Percentiles rank a stretch among this genome's conserved stretches.
These are phyloP conservation scores for Populus euphratica DNA, from an alignment of 345 rosid genomes.

Conservation along the genomic window DNA sequence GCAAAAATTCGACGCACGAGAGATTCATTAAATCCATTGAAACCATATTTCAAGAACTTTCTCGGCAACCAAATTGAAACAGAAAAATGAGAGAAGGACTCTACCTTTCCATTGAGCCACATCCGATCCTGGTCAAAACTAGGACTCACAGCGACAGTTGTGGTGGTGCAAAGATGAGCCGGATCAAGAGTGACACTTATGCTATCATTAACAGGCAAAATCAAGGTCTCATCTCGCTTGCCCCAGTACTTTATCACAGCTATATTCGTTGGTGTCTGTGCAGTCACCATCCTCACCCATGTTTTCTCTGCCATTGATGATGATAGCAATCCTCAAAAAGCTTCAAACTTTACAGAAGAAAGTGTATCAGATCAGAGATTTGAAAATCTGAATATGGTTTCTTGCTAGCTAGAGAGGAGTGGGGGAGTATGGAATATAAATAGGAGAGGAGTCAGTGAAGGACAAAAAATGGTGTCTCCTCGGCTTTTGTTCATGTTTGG, in stretches of 20 bases:
- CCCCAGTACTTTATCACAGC: conserved; percentile 99
- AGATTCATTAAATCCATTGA: not conserved
- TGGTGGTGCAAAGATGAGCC: conserved; percentile 80
- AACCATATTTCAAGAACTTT: not conserved
- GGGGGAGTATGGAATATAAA: not conserved
- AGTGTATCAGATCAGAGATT: not conserved
- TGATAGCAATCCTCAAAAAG: not conserved
- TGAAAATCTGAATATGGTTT: not conserved
- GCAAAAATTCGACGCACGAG: not conserved
- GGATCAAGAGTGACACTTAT: conserved; percentile 96
- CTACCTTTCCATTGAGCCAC: conserved; percentile 99
- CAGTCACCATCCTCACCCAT: conserved; percentile 83
- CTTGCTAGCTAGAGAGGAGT: not conserved
- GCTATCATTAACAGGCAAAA: conserved; percentile 91
- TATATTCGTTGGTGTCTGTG: conserved; percentile 90
- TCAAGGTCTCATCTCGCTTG: conserved; percentile 78
- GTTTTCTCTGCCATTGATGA: conserved; percentile 43
- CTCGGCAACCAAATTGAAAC: not conserved
- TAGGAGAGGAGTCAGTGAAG: not conserved
- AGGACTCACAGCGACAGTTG: conserved; percentile 94
- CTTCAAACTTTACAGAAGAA: not conserved
- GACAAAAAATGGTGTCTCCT: not conserved
- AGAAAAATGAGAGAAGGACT: not conserved
- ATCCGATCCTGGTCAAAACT: conserved; percentile 74
- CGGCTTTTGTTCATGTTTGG: not conserved